These are phyloP conservation scores for Hypericum androsaemum DNA, from an alignment of 345 rosid species.

Conservation along the genomic window DNA sequence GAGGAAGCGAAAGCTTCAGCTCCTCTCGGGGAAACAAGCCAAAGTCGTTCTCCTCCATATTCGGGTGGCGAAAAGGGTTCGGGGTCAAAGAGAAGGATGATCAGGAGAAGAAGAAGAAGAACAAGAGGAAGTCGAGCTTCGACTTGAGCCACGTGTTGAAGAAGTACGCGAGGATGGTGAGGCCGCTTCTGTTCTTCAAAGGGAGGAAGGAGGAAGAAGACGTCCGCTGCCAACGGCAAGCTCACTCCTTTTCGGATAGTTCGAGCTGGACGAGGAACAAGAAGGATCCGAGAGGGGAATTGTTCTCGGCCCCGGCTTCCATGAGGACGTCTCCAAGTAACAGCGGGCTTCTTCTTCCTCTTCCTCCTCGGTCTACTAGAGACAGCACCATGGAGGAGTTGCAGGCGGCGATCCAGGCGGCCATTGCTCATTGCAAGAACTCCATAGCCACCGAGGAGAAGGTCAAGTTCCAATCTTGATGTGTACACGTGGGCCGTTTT, in stretches of 20 bases:
- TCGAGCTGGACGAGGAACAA: constrained; percentile 25
- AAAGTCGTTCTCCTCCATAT: constrained; percentile 59
- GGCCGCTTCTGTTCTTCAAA: constrained; percentile 42
- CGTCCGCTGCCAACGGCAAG: constrained; percentile 27
- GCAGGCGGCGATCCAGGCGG: constrained; percentile 95
- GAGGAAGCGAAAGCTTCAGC: constrained; percentile 8
- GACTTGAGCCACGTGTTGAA: constrained; percentile 51
- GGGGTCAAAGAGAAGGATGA: constrained; percentile 35
- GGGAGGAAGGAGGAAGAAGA: constrained; percentile 34
- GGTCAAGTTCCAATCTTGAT: constrained; percentile 14
- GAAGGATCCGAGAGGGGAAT: constrained; percentile 39
- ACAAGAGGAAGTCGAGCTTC: constrained; percentile 41
- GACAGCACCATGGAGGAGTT: constrained; percentile 91
- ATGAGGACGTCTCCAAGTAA: constrained; percentile 80
- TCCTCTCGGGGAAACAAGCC: constrained; percentile 30
- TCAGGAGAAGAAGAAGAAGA: constrained; percentile 38
- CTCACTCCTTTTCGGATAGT: constrained; percentile 44
- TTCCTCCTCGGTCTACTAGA: constrained; percentile 33
- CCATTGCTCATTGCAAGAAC: constrained; percentile 95
- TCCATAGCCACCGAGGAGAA: constrained; percentile 39
- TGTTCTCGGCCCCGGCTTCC: constrained; percentile 79
- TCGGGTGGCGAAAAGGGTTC: constrained; percentile 49
- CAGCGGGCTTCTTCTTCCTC: constrained; percentile 49
- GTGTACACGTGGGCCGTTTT: not conserved
- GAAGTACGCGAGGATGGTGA: constrained; percentile 45